A percentile compares a stretch with the other conserved stretches of the same genome.
phyloP scores from a whole-genome alignment of 1,284 basidiomycete species.

The Apiotrichum sp. region DNA sequence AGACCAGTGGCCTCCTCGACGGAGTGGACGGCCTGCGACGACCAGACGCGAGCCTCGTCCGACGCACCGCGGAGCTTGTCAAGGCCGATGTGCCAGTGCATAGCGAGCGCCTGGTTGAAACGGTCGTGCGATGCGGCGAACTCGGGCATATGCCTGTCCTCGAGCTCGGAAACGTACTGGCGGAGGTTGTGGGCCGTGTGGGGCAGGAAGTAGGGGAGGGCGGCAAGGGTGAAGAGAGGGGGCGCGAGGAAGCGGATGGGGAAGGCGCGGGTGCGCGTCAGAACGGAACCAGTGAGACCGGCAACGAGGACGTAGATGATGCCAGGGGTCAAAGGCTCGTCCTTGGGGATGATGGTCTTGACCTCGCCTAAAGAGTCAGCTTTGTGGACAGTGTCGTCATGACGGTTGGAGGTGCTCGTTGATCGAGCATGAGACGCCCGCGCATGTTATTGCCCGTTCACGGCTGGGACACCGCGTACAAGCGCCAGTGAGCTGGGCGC shows the following conservation, averaged over 20 bases:
- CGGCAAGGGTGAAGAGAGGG: conserved; percentile 59
- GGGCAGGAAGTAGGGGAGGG: conserved; percentile 72
- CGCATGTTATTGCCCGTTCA: no score
- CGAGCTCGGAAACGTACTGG: conserved; percentile 61
- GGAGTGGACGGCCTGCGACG: conserved; percentile 53
- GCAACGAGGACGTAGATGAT: conserved; percentile 81
- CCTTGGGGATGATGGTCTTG: conserved; percentile 68
- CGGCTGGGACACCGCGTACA: no score
- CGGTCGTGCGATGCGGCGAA: conserved; percentile 63
- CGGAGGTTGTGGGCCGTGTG: conserved; percentile 65
- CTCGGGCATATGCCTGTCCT: conserved; percentile 62
- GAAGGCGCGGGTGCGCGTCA: conserved; percentile 67
- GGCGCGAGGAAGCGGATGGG: conserved; percentile 64
- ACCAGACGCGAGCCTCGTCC: conserved; percentile 34
- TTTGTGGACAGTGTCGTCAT: no score
- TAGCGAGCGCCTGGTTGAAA: conserved; percentile 58
- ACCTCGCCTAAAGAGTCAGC: conserved; percentile 57
- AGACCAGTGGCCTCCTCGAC: conserved; percentile 66
- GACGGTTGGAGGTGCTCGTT: no score
- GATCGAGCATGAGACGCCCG: no score
- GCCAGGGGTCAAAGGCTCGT: conserved; percentile 78
- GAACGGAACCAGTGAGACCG: conserved; percentile 75
- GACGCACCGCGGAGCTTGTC: conserved; percentile 50
- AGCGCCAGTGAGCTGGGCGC: no score
- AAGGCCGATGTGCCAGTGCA: conserved; percentile 55